phyloP scores from a whole-genome alignment of 129 eudicot genomes.

The Flaveria brownii region DNA sequence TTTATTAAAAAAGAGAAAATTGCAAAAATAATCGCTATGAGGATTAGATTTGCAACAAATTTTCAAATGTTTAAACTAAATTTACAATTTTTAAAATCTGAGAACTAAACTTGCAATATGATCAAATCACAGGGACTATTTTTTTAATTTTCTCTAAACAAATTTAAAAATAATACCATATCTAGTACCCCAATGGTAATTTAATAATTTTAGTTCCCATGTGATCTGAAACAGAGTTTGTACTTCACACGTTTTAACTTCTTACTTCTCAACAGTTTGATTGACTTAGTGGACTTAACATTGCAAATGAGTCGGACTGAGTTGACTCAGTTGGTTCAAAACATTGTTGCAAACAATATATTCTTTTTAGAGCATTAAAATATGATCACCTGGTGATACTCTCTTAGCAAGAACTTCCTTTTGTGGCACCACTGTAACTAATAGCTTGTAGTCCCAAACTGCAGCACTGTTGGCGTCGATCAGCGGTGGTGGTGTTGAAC shows the following conservation, averaged over 20 bases:
- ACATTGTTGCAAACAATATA: not conserved
- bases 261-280: not conserved
- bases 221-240: not conserved
- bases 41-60: no score
- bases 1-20: no score
- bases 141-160: no score
- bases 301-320: constrained; percentile 5
- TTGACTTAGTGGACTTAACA: not conserved
- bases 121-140: no score
- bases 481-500: constrained; percentile 4
- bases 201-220: not conserved
- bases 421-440: constrained; percentile 26
- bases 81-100: no score
- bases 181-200: not conserved
- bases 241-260: not conserved
- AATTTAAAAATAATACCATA: not conserved
- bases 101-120: no score
- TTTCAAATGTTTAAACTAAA: no score
- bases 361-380: constrained; percentile 25
- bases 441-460: constrained; percentile 20
- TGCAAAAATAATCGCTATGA: no score
- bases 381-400: constrained; percentile 59
- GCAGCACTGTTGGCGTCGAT: not conserved
- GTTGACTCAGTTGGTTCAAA: constrained; percentile 9
- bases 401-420: constrained; percentile 54